These are phyloP conservation scores for Metschnikowia lunata DNA, from an alignment of 805 yeast species.

Conservation along the genomic window DNA sequence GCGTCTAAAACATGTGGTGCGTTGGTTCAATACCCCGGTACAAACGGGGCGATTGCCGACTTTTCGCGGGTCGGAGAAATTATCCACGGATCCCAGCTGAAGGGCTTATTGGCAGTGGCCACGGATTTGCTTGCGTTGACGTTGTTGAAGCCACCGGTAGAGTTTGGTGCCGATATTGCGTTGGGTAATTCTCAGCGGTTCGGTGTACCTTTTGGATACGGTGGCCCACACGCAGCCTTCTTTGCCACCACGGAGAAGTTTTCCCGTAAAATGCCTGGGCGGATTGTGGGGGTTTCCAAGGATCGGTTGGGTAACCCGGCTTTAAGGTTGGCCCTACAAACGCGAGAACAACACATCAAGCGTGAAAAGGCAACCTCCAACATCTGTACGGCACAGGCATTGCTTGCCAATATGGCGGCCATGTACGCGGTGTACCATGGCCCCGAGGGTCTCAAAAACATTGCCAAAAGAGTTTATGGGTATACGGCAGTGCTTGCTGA, in stretches of 20 bases:
- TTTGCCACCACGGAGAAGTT: conserved; percentile 79
- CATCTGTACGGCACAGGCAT: conserved; percentile 97
- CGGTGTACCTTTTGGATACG: conserved; percentile 97
- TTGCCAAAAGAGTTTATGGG: conserved; percentile 74
- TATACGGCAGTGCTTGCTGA: conserved; percentile 68
- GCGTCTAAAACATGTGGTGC: conserved; percentile 63
- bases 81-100: conserved; percentile 53
- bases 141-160: conserved; percentile 74
- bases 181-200: conserved; percentile 92
- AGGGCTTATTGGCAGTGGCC: conserved; percentile 81
- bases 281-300: conserved; percentile 88
- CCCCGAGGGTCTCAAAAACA: conserved; percentile 73
- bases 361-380: conserved; percentile 97
- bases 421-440: conserved; percentile 97
- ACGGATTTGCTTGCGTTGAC: conserved; percentile 89
- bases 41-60: conserved; percentile 61
- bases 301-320: conserved; percentile 91
- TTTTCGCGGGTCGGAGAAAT: conserved; percentile 55
- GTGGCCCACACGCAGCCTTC: conserved; percentile 99
- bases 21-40: conserved; percentile 84
- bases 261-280: conserved; percentile 93
- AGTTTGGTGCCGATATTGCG: conserved; percentile 88
- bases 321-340: conserved; percentile 87
- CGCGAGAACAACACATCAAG: conserved; percentile 97
- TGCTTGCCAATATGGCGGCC: conserved; percentile 91